These are phyloP conservation scores for Sporothrix pallida DNA, from an alignment of 2,329 filamentous ascomycete genomes.

Conservation along the genomic window DNA sequence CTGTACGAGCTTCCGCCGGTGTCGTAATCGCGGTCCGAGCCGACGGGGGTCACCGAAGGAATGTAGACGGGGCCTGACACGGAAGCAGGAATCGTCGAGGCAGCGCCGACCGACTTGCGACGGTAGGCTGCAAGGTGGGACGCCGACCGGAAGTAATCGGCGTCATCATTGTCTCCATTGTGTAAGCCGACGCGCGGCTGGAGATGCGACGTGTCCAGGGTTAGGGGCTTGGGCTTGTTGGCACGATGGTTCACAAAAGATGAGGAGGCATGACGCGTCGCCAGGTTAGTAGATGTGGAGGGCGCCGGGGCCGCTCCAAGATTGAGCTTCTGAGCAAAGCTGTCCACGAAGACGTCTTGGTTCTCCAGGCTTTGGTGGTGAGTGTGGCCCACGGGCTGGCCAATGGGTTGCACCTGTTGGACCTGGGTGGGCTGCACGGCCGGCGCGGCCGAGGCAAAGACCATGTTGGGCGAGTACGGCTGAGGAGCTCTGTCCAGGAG, in stretches of 20 bases:
- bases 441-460: background rate
- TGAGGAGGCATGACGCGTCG: background rate
- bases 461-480: conserved; percentile 2
- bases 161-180: background rate
- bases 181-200: background rate
- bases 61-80: background rate
- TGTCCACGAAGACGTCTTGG: background rate
- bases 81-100: background rate
- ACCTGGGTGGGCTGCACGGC: background rate
- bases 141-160: background rate
- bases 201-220: background rate
- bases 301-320: too few species aligned
- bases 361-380: background rate
- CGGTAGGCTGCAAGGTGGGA: background rate
- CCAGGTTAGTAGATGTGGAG: background rate
- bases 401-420: background rate
- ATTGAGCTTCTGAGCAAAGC: background rate
- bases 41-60: background rate
- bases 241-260: background rate
- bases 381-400: background rate
- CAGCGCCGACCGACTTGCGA: conserved; percentile 2
- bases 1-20: conserved; percentile 36
- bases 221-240: conserved; percentile 14
- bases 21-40: conserved; percentile 33
- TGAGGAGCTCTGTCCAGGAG: background rate